Conservation (phyloP, 2,329 filamentous ascomycete species). For the Trichoderma atrobrunneum region DNA sequence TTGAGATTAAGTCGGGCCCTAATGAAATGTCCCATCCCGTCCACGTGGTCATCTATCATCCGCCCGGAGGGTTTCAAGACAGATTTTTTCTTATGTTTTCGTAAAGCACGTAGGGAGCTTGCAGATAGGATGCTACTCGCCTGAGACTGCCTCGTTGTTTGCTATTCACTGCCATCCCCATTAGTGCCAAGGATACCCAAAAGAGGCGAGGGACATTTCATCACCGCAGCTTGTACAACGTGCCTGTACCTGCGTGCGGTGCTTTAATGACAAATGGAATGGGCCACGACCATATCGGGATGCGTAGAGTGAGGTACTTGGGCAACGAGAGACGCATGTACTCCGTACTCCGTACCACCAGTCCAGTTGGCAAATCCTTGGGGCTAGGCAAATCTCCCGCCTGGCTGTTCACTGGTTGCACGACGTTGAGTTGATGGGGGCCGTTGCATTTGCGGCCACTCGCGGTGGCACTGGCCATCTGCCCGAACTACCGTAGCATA, state of each 20-base stretch:
- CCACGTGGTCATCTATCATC: slow-evolving; percentile 19
- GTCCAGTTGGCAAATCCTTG: neutral
- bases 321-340: neutral
- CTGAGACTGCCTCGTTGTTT: slow-evolving; percentile 8
- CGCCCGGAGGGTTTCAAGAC: slow-evolving; percentile 6
- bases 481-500: slow-evolving; percentile 8
- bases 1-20: slow-evolving; percentile 6
- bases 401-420: slow-evolving; percentile 15
- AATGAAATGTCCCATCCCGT: slow-evolving; percentile 18
- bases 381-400: slow-evolving; percentile 4
- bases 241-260: neutral
- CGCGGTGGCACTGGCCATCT: slow-evolving; percentile 5
- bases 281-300: neutral
- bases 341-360: too few species aligned
- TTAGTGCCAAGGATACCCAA: neutral
- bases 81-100: neutral
- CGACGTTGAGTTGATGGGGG: slow-evolving; percentile 16
- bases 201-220: slow-evolving; percentile 14
- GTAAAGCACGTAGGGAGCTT: neutral
- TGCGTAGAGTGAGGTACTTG: neutral
- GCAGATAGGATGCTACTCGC: slow-evolving; percentile 13
- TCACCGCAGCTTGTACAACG: slow-evolving; percentile 1
- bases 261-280: neutral
- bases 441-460: neutral
- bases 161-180: neutral